phyloP scores from a whole-genome alignment of 2,329 filamentous ascomycete genomes.

The Sclerotinia spermophila region DNA sequence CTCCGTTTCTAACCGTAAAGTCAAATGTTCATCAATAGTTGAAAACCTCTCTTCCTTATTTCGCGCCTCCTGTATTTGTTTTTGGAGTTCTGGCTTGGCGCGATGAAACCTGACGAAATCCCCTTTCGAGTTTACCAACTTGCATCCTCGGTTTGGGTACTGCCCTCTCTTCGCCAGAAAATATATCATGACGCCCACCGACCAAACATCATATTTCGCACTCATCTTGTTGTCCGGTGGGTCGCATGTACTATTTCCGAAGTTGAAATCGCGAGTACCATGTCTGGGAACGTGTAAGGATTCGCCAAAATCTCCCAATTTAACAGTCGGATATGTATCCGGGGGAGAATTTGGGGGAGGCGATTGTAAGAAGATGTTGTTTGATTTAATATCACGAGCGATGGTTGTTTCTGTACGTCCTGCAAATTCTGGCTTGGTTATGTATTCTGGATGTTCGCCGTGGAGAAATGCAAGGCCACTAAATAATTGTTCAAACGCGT shows the following conservation, averaged over 20 bases:
- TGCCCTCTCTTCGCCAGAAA: background rate
- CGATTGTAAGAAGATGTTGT: conserved; percentile 11
- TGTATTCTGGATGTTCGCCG: conserved; percentile 12
- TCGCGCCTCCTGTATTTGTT: background rate
- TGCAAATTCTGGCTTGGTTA: background rate
- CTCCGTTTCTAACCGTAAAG: background rate
- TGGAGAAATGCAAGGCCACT: conserved; percentile 12
- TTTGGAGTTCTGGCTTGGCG: background rate
- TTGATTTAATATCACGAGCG: background rate
- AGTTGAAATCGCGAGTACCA: background rate
- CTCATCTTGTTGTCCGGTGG: conserved; percentile 9
- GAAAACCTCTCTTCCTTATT: background rate
- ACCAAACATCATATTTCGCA: conserved; percentile 18
- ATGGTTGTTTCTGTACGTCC: background rate
- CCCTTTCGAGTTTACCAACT: background rate
- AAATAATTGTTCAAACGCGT: conserved; percentile 10
- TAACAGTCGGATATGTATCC: conserved; percentile 4
- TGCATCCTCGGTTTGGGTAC: background rate
- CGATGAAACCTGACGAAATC: background rate
- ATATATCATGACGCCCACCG: background rate
- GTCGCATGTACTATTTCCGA: background rate
- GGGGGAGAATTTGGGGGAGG: background rate
- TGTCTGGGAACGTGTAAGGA: conserved; percentile 1
- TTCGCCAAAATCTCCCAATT: conserved; percentile 17
- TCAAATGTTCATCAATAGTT: background rate